These are phyloP conservation scores for Leccinum proliferum DNA, from an alignment of 1,284 basidiomycete species.

Conservation along the genomic window DNA sequence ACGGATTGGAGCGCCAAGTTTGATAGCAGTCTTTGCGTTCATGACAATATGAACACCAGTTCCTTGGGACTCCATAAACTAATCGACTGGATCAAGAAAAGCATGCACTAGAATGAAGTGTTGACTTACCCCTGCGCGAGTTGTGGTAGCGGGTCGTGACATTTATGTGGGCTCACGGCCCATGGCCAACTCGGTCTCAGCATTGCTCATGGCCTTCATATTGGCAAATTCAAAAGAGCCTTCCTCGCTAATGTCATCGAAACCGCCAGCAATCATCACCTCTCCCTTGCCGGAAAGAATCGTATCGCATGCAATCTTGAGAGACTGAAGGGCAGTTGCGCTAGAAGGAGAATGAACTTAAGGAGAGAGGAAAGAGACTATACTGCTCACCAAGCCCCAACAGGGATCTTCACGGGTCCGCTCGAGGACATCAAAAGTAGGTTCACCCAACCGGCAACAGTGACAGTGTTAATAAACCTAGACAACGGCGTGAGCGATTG, in stretches of 20 bases:
- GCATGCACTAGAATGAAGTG: slow-evolving; percentile 2
- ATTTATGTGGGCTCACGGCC: slow-evolving; percentile 98
- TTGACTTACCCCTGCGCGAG: slow-evolving; percentile 76
- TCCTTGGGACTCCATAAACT: slow-evolving; percentile 98
- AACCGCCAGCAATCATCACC: slow-evolving; percentile 98
- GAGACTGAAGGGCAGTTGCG: slow-evolving; percentile 94
- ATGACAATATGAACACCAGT: slow-evolving; percentile 96
- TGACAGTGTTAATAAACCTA: slow-evolving; percentile 96
- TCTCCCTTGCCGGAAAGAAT: slow-evolving; percentile 95
- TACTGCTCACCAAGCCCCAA: slow-evolving; percentile 84
- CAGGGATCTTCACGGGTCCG: slow-evolving; percentile 98
- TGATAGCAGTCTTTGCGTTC: slow-evolving; percentile 93
- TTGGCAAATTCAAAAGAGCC: slow-evolving; percentile 97
- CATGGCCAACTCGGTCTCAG: slow-evolving; percentile 96
- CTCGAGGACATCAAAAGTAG: slow-evolving; percentile 89
- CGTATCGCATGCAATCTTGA: slow-evolving; percentile 97
- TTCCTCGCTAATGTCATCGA: slow-evolving; percentile 97
- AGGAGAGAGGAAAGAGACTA: neutral
- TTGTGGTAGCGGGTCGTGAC: slow-evolving; percentile 96
- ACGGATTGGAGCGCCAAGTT: slow-evolving; percentile 91
- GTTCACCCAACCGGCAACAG: slow-evolving; percentile 97
- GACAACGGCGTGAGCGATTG: slow-evolving; percentile 14
- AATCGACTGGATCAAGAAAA: slow-evolving; percentile 15
- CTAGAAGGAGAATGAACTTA: slow-evolving; percentile 34
- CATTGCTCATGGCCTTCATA: slow-evolving; percentile 99